Conservation (phyloP, 208 protist genomes). For the Leishmania mexicana region DNA sequence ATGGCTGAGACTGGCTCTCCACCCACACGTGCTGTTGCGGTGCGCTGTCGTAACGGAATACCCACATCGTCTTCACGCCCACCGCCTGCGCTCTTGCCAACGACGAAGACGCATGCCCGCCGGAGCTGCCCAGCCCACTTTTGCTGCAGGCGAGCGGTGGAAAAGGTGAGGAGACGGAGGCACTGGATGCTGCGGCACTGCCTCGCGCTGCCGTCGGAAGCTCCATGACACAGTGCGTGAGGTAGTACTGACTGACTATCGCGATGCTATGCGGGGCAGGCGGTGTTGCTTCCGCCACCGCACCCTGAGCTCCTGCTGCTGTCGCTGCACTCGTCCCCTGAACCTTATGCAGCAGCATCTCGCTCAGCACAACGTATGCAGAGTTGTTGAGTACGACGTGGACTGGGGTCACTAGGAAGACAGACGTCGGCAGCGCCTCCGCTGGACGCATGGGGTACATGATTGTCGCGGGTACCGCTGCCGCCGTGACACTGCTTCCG, state of each 20-base stretch:
- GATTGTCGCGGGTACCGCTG: not conserved
- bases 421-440: not conserved
- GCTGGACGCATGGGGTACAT: not conserved
- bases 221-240: constrained; percentile 2
- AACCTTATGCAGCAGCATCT: constrained; percentile 5
- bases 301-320: not conserved
- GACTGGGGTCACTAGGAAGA: constrained; percentile 32
- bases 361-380: constrained; percentile 25
- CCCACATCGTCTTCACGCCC: not conserved
- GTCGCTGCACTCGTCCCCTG: constrained; percentile 2
- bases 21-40: constrained; percentile 21
- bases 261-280: not conserved
- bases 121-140: not conserved
- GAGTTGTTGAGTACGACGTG: constrained; percentile 32
- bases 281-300: not conserved
- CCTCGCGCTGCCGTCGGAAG: not conserved
- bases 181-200: not conserved
- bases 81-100: not conserved
- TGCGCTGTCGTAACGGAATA: constrained; percentile 16
- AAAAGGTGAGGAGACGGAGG: constrained; percentile 3
- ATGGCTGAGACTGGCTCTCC: not conserved
- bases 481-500: not conserved
- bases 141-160: not conserved
- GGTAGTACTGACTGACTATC: constrained; percentile 4
- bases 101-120: not conserved